Percentiles rank a stretch among this genome's conserved stretches.
These are phyloP conservation scores for Silene uniflora DNA, from an alignment of 148 eudicot genomes.

Conservation along the genomic window DNA sequence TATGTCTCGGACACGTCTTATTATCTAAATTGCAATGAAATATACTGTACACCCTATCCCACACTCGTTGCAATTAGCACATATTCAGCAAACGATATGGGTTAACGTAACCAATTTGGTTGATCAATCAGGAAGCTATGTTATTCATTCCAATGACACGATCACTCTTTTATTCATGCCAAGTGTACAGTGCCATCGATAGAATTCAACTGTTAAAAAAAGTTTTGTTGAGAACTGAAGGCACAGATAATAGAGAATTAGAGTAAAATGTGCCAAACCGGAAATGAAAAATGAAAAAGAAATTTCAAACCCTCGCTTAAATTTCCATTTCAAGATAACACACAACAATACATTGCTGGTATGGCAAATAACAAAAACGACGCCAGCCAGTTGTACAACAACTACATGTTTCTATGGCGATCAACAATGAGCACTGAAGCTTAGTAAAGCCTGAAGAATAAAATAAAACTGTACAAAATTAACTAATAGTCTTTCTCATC, in stretches of 20 bases:
- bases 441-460: slow-evolving; percentile 1
- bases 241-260: neutral
- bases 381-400: slow-evolving; percentile 7
- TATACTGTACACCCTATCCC: too few species aligned
- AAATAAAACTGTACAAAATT: slow-evolving; percentile 2
- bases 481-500: slow-evolving; percentile 41
- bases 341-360: slow-evolving; percentile 3
- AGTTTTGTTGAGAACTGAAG: neutral
- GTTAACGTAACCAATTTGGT: too few species aligned
- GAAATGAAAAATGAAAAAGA: neutral
- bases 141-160: too few species aligned
- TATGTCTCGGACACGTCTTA: too few species aligned
- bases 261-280: neutral
- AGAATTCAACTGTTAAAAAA: too few species aligned
- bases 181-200: neutral
- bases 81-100: too few species aligned
- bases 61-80: too few species aligned
- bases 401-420: neutral
- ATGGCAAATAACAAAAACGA: slow-evolving; percentile 17
- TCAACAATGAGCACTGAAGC: slow-evolving; percentile 21
- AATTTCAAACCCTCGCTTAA: neutral
- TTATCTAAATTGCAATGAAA: too few species aligned
- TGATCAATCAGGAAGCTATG: neutral
- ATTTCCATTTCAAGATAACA: neutral
- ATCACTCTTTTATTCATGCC: neutral